A percentile compares a stretch with the other conserved stretches of the same genome.
These are phyloP conservation scores for Pythium aphanidermatum DNA, from an alignment of 352 stramenopile species.

Conservation along the genomic window DNA sequence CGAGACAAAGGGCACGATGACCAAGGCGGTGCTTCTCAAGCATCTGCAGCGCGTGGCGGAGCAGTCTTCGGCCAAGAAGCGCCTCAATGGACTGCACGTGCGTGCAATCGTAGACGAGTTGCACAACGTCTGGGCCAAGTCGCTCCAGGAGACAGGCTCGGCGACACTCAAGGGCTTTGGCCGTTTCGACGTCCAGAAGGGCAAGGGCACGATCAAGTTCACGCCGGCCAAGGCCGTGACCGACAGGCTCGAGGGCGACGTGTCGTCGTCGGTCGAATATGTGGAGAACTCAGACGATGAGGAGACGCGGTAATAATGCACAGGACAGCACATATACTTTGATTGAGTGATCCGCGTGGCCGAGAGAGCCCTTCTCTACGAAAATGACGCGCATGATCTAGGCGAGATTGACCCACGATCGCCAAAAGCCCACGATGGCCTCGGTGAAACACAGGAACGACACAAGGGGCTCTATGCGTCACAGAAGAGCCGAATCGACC, in stretches of 20 bases:
- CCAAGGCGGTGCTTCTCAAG: conserved; percentile 42
- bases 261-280: conserved; percentile 26
- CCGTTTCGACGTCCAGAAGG: conserved; percentile 39
- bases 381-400: no score
- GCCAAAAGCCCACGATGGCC: conserved; percentile 61
- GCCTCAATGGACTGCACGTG: conserved; percentile 37
- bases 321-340: no score
- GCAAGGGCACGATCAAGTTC: conserved; percentile 45
- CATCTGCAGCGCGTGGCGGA: conserved; percentile 34
- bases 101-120: conserved; percentile 35
- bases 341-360: no score
- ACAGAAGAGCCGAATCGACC: no score
- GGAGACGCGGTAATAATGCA: no score
- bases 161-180: conserved; percentile 32
- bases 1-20: conserved; percentile 22
- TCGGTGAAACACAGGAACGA: conserved; percentile 71
- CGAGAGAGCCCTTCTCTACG: no score
- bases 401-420: conserved; percentile 52
- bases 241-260: conserved; percentile 34
- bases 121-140: conserved; percentile 30
- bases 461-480: conserved; percentile 45
- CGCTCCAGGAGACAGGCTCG: conserved; percentile 36
- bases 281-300: conserved; percentile 7
- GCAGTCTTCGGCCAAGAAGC: conserved; percentile 30
- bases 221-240: conserved; percentile 26